These are phyloP conservation scores for Pholiota molesta DNA, from an alignment of 768 basidiomycete genomes.

Conservation along the genomic window DNA sequence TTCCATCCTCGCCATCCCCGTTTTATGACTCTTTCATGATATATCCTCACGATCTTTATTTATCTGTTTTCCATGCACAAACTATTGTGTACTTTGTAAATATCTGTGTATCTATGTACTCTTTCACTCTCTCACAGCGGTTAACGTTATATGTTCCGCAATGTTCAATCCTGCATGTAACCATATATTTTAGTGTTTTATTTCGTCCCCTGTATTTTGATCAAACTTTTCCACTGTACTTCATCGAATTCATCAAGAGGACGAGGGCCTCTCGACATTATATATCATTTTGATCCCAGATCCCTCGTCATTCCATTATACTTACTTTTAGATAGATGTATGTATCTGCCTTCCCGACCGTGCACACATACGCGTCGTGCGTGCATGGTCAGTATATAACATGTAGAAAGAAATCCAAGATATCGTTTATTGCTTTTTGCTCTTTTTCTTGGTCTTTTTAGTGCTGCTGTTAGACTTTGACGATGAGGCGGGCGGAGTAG, in stretches of 20 bases:
- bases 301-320: neutral
- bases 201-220: neutral
- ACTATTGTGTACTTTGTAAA: neutral
- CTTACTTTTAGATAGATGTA: constrained; percentile 7
- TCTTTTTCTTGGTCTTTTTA: constrained; percentile 39
- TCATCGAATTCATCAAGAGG: neutral
- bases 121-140: neutral
- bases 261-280: neutral
- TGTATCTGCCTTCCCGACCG: neutral
- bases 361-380: too few relatives aligned
- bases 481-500: constrained; percentile 1
- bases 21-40: neutral
- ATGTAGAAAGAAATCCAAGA: neutral
- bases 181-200: neutral
- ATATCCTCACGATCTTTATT: neutral
- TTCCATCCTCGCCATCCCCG: neutral
- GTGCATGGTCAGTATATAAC: neutral
- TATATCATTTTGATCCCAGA: neutral
- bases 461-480: constrained; percentile 16
- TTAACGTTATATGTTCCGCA: neutral
- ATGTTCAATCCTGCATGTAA: neutral
- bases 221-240: neutral
- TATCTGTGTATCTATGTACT: neutral
- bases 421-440: constrained; percentile 23
- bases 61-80: neutral